Percentiles rank a stretch among this genome's conserved stretches.
Evolutionary conservation across 108 stramenopile genomes (phyloP).

Genomic region (Conticribra weissflogii): DNA sequence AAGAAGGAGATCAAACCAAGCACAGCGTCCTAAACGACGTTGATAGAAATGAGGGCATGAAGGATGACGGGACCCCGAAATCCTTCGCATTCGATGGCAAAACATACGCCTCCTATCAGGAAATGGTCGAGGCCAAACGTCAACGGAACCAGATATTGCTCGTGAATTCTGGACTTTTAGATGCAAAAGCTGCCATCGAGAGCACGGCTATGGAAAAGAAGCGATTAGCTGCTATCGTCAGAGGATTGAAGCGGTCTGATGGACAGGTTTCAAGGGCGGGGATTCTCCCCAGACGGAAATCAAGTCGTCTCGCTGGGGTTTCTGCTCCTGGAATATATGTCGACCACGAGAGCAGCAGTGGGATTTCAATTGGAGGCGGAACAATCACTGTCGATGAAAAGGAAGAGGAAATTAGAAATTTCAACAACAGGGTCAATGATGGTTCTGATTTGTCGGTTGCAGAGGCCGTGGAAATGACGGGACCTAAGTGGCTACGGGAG

Average conservation of each 20-base stretch:
- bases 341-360: constrained; percentile 46
- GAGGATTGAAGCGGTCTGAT: constrained; percentile 36
- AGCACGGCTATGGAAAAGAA: constrained; percentile 18
- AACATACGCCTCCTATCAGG: constrained; percentile 61
- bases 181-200: constrained; percentile 45
- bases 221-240: constrained; percentile 3
- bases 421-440: constrained; percentile 74
- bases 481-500: constrained; percentile 63
- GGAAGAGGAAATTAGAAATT: constrained; percentile 25
- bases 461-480: constrained; percentile 60
- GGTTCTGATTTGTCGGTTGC: constrained; percentile 59
- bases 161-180: constrained; percentile 56
- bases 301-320: constrained; percentile 53
- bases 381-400: neutral
- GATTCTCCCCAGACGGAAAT: constrained; percentile 44
- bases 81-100: constrained; percentile 60
- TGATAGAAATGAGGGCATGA: constrained; percentile 7
- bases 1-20: too few species aligned
- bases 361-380: constrained; percentile 26
- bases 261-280: neutral
- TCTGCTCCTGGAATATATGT: constrained; percentile 50
- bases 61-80: constrained; percentile 3
- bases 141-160: constrained; percentile 66
- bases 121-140: constrained; percentile 85
- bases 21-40: too few species aligned